phyloP scores from a whole-genome alignment of 352 stramenopile species.

The Phytophthora fragariaefolia region DNA sequence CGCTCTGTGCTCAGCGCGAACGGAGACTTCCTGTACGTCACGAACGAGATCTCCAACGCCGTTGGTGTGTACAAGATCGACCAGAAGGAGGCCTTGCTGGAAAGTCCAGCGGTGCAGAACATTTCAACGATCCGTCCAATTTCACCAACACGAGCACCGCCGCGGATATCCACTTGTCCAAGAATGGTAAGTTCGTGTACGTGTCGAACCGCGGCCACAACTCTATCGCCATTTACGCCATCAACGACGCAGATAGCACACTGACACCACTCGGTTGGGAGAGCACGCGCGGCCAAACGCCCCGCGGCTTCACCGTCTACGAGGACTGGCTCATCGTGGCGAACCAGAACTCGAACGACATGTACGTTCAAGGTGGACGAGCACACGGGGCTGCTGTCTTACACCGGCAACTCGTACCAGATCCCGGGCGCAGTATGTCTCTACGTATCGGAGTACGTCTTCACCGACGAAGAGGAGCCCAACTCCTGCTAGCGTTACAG shows the following conservation, averaged over 20 bases:
- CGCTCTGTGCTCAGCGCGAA: slow-evolving; percentile 56
- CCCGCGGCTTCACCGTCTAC: slow-evolving; percentile 50
- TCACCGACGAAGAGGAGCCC: neutral
- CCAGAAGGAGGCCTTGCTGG: slow-evolving; percentile 16
- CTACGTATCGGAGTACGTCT: slow-evolving; percentile 21
- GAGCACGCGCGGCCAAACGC: slow-evolving; percentile 42
- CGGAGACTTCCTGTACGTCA: slow-evolving; percentile 50
- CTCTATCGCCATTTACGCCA: slow-evolving; percentile 54
- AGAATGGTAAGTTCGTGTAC: slow-evolving; percentile 54
- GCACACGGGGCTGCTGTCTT: slow-evolving; percentile 38
- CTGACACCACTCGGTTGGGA: slow-evolving; percentile 43
- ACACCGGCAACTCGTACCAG: slow-evolving; percentile 39
- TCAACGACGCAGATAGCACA: slow-evolving; percentile 30
- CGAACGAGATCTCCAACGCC: slow-evolving; percentile 59
- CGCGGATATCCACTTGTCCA: slow-evolving; percentile 55
- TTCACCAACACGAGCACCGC: slow-evolving; percentile 27
- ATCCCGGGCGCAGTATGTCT: slow-evolving; percentile 41
- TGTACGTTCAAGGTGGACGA: slow-evolving; percentile 51
- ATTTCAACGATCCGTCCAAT: slow-evolving; percentile 51
- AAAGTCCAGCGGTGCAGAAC: slow-evolving; percentile 38
- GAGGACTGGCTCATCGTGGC: slow-evolving; percentile 54
- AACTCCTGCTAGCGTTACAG: no score
- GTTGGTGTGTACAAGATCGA: slow-evolving; percentile 54
- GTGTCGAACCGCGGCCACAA: slow-evolving; percentile 63
- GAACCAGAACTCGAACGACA: slow-evolving; percentile 55